Evolutionary conservation across 257 asterid genomes (phyloP), one percentile per base, ranked within the genome.

Genomic region (Pogostemon cablin): DNA sequence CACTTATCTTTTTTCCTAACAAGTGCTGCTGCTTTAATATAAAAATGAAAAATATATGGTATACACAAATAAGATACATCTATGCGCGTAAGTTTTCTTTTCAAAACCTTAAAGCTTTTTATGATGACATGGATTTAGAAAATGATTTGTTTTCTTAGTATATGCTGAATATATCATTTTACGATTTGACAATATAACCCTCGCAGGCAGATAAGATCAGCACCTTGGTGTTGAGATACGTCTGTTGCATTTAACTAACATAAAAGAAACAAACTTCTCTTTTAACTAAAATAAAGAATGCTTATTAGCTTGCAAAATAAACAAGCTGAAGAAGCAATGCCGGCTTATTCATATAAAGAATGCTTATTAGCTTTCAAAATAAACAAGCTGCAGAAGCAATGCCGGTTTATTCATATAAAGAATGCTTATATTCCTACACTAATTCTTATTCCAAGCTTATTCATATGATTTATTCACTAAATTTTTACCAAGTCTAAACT

Each of bases 291-390:
- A 63, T 62, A 69, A 57, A 58, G 40, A 20, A 63, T 11, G 48
- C 50, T 55, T 47, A 38, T 56, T 69, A 54, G 59, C 17, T 64
- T 38, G 61, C 73, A 72, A 60, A 37, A 72, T 9, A 52, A 66
- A 37, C 46, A 25, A 2, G 15, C 65, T n/a, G 48, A 50, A 34
- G 54, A 68, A 67, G 44, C 59, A 25, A 25, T 25, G 32, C 32
- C 32, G 32, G 32, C 32, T 25, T 25, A 25, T 25, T 25, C 32
- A 25, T 25, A 25, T 25, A 25, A 25, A 25, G 32, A 25, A 25
- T 25, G 32, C 32, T 25, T 25, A 25, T 25, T 25, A 25, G 32
- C 32, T 25, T 25, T 1, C 32, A 25, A 25, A 25, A 25, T 25
- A 25, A 25, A 25, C 32, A 25, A 25, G 32, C 32, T 25, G 32